A percentile compares a stretch with the other conserved stretches of the same genome.
Conservation (phyloP, 306 rosid species). For the Canavalia ensiformis region DNA sequence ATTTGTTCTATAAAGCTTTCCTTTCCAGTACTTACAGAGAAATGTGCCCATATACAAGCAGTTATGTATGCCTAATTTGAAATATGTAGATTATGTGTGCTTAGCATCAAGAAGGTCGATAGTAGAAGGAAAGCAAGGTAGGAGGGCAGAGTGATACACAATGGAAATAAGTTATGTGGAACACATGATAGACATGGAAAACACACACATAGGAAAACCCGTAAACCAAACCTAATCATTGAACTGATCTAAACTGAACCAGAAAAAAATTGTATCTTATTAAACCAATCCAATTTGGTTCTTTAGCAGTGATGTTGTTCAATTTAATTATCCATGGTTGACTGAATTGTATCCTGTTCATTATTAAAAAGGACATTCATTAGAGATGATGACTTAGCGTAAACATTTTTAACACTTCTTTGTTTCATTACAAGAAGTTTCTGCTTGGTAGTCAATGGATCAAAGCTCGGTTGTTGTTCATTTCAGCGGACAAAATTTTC, state of each 20-base stretch:
- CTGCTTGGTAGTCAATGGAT: not conserved
- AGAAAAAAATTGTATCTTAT: not conserved
- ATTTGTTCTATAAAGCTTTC: not conserved
- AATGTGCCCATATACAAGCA: not conserved
- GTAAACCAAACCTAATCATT: not conserved
- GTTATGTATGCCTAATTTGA: not conserved
- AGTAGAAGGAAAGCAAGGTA: not conserved
- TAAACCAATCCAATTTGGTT: not conserved
- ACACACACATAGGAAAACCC: not conserved
- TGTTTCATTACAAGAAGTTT: not conserved
- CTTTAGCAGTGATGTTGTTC: not conserved
- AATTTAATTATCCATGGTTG: not conserved
- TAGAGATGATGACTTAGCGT: not conserved
- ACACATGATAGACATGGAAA: not conserved
- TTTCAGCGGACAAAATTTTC: not conserved
- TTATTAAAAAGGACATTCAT: not conserved
- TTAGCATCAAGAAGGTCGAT: not conserved
- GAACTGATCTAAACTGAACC: not conserved
- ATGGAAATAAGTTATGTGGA: not conserved
- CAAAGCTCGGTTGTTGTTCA: not conserved
- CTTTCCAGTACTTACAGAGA: not conserved
- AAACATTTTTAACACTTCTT: not conserved
- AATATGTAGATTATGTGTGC: conserved; percentile 3
- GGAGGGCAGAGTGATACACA: not conserved
- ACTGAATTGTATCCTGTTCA: not conserved